Evolutionary conservation across 768 basidiomycete species (phyloP).

Genomic region (Tulasnella sp.): DNA sequence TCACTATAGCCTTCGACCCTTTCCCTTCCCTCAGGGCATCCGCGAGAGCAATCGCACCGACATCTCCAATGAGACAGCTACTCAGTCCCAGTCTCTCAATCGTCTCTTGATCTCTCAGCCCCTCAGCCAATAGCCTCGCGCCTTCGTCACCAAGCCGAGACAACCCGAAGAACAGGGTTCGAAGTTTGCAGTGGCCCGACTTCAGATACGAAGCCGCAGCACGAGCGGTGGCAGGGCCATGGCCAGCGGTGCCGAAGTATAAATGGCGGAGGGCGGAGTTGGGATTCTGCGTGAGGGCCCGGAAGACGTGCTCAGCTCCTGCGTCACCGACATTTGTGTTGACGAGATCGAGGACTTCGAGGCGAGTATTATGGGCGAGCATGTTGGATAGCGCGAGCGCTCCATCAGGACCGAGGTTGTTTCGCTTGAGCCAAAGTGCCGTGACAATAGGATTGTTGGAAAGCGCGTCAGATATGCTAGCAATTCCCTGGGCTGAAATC

Average conservation of each 20-base stretch:
- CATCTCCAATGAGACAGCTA: slow-evolving; percentile 31
- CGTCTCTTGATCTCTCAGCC: slow-evolving; percentile 22
- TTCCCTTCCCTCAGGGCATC: slow-evolving; percentile 27
- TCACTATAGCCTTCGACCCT: slow-evolving; percentile 22
- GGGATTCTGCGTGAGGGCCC: slow-evolving; percentile 30
- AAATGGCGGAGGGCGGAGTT: slow-evolving; percentile 33
- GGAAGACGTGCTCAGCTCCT: slow-evolving; percentile 35
- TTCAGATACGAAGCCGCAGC: slow-evolving; percentile 28
- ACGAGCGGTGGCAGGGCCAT: slow-evolving; percentile 25
- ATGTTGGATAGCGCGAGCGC: slow-evolving; percentile 27
- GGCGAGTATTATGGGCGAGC: slow-evolving; percentile 32
- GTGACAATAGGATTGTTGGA: slow-evolving; percentile 29
- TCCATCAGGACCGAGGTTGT: slow-evolving; percentile 36
- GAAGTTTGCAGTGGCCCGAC: slow-evolving; percentile 28
- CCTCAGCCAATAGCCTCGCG: slow-evolving; percentile 25
- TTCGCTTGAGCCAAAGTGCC: slow-evolving; percentile 38
- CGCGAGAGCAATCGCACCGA: slow-evolving; percentile 35
- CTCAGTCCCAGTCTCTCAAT: slow-evolving; percentile 35
- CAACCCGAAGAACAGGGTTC: slow-evolving; percentile 23
- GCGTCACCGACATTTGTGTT: slow-evolving; percentile 36
- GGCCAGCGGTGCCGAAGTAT: slow-evolving; percentile 31
- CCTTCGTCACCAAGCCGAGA: slow-evolving; percentile 35
- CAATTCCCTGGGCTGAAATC: slow-evolving; percentile 31
- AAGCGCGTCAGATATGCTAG: slow-evolving; percentile 32
- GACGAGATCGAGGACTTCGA: slow-evolving; percentile 36